A percentile compares a stretch with the other conserved stretches of the same genome.
Conservation (phyloP, 208 protist species). For the Naegleria lovaniensis region DNA sequence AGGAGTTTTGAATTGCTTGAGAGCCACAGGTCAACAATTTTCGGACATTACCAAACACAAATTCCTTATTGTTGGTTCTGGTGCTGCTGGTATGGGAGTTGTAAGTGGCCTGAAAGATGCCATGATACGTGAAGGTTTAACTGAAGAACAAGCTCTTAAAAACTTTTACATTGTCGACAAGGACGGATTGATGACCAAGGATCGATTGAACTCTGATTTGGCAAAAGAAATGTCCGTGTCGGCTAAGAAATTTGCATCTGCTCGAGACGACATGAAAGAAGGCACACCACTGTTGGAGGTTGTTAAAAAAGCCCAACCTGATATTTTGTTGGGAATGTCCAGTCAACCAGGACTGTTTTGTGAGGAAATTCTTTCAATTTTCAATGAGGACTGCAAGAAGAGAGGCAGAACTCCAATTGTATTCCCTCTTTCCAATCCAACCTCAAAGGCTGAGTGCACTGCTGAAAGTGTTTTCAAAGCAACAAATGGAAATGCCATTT, state of each 20-base stretch:
- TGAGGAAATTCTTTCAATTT: slow-evolving; percentile 67
- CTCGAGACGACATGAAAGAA: slow-evolving; percentile 61
- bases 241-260: slow-evolving; percentile 62
- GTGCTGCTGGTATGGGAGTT: slow-evolving; percentile 83
- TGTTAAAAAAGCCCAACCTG: slow-evolving; percentile 81
- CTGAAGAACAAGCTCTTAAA: slow-evolving; percentile 63
- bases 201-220: slow-evolving; percentile 53
- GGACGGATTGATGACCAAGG: slow-evolving; percentile 72
- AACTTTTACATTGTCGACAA: slow-evolving; percentile 81
- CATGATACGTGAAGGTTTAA: slow-evolving; percentile 54
- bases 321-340: slow-evolving; percentile 85
- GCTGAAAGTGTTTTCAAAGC: slow-evolving; percentile 80
- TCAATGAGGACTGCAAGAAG: slow-evolving; percentile 58
- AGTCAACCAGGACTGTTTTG: slow-evolving; percentile 80
- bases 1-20: neutral
- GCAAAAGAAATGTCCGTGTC: slow-evolving; percentile 47
- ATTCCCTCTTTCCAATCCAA: slow-evolving; percentile 89
- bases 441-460: slow-evolving; percentile 68
- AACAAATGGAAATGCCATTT: slow-evolving; percentile 81
- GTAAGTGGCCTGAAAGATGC: slow-evolving; percentile 48
- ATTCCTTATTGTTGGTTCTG: slow-evolving; percentile 72
- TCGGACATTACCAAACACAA: slow-evolving; percentile 24
- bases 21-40: neutral
- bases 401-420: slow-evolving; percentile 77
- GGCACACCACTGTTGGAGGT: slow-evolving; percentile 55